Evolutionary conservation across 768 basidiomycete genomes (phyloP).

Genomic region (Boletus bicolor): DNA sequence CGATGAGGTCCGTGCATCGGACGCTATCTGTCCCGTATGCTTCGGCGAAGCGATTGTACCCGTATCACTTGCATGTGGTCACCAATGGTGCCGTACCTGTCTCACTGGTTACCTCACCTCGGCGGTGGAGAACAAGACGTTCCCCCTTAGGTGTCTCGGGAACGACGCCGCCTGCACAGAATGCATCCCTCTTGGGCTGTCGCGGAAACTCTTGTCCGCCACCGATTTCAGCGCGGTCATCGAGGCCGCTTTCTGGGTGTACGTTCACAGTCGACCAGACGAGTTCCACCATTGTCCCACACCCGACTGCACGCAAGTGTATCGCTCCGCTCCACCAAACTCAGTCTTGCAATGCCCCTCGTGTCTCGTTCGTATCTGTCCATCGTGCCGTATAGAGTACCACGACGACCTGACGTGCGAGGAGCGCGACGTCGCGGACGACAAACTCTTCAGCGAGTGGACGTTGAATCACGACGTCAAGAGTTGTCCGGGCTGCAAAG

Average conservation of each 20-base stretch:
- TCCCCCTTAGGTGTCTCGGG: slow-evolving; percentile 75
- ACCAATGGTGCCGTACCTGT: slow-evolving; percentile 66
- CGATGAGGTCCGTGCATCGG: slow-evolving; percentile 19
- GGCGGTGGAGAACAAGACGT: slow-evolving; percentile 52
- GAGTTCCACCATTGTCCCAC: slow-evolving; percentile 78
- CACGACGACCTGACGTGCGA: slow-evolving; percentile 71
- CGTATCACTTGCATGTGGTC: slow-evolving; percentile 57
- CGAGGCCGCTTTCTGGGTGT: slow-evolving; percentile 56
- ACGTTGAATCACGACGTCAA: slow-evolving; percentile 61
- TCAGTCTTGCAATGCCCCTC: slow-evolving; percentile 65
- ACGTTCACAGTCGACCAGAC: slow-evolving; percentile 55
- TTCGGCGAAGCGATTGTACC: slow-evolving; percentile 54
- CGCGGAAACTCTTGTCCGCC: slow-evolving; percentile 48
- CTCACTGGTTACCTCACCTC: slow-evolving; percentile 56
- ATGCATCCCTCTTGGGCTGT: slow-evolving; percentile 51
- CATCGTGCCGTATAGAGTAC: slow-evolving; percentile 52
- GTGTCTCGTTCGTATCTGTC: slow-evolving; percentile 68
- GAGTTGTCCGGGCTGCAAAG: slow-evolving; percentile 68
- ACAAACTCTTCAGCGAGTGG: slow-evolving; percentile 64
- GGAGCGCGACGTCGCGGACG: slow-evolving; percentile 50
- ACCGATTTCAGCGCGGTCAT: slow-evolving; percentile 54
- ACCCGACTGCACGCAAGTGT: slow-evolving; percentile 74
- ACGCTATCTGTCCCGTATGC: slow-evolving; percentile 63
- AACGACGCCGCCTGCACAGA: slow-evolving; percentile 55
- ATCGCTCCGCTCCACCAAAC: slow-evolving; percentile 51